Percentiles rank a stretch among this genome's conserved stretches.
Conservation (phyloP, 129 eudicot genomes). For the Artemisia annua region DNA sequence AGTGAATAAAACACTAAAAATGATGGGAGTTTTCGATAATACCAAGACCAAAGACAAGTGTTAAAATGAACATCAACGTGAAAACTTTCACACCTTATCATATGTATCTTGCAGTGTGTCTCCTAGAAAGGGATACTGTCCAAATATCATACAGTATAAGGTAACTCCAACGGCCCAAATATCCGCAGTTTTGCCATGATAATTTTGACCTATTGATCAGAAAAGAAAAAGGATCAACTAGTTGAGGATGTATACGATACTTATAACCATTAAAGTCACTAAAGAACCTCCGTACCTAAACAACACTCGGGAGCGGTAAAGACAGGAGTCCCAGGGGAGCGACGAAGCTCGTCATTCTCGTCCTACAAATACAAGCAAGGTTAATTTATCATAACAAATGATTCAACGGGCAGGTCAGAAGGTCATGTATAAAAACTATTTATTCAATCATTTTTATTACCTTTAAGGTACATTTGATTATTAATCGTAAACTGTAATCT, state of each 20-base stretch:
- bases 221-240: too few species aligned
- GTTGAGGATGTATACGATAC: too few species aligned
- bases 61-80: too few species aligned
- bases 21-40: background rate
- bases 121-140: constrained; percentile 20
- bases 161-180: constrained; percentile 97
- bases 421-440: too few species aligned
- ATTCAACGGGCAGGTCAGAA: background rate
- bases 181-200: constrained; percentile 90
- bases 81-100: constrained; percentile 55
- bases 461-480: too few species aligned
- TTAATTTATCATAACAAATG: background rate
- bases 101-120: constrained; percentile 91
- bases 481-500: too few species aligned
- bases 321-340: constrained; percentile 73
- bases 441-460: too few species aligned
- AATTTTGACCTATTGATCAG: constrained; percentile 54
- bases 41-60: too few species aligned
- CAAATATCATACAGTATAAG: constrained; percentile 75
- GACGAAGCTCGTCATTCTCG: constrained; percentile 88
- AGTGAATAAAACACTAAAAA: constrained; percentile 23
- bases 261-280: too few species aligned
- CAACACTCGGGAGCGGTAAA: too few species aligned
- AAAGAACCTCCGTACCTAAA: too few species aligned
- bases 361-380: constrained; percentile 46